phyloP scores from a whole-genome alignment of 129 eudicot genomes.

The Oenanthe sinensis region DNA sequence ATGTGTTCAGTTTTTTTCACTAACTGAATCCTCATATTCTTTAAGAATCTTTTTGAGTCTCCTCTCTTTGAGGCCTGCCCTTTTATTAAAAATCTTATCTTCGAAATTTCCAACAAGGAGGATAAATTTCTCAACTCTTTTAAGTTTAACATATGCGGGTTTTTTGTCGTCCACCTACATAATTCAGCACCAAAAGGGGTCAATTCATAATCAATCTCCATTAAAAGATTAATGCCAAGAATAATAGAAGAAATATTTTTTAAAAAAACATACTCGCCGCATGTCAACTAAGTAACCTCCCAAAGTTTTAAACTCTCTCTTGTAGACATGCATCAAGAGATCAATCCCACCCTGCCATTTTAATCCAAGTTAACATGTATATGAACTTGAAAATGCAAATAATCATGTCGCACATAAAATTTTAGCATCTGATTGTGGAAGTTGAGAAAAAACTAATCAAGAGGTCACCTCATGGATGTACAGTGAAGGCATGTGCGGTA shows the following conservation, averaged over 20 bases:
- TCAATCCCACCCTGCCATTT: conserved; percentile 39
- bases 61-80: conserved; percentile 25
- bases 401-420: not conserved
- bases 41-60: conserved; percentile 18
- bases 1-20: not conserved
- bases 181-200: conserved; percentile 5
- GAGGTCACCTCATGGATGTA: conserved; percentile 52
- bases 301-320: conserved; percentile 37
- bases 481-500: conserved; percentile 58
- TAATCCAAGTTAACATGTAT: not conserved
- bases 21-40: conserved; percentile 20
- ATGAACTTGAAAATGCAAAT: not conserved
- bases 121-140: conserved; percentile 57
- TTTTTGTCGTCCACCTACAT: conserved; percentile 32
- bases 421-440: not conserved
- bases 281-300: conserved; percentile 55
- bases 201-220: not conserved
- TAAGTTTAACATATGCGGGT: conserved; percentile 30
- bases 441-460: not conserved
- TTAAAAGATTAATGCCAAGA: not conserved
- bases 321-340: conserved; percentile 47
- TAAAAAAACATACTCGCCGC: conserved; percentile 23
- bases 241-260: not conserved
- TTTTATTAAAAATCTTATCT: conserved; percentile 50
- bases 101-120: conserved; percentile 43